Evolutionary conservation across 2,329 filamentous ascomycete genomes (phyloP).

Genomic region (Myrmaecium sp.): DNA sequence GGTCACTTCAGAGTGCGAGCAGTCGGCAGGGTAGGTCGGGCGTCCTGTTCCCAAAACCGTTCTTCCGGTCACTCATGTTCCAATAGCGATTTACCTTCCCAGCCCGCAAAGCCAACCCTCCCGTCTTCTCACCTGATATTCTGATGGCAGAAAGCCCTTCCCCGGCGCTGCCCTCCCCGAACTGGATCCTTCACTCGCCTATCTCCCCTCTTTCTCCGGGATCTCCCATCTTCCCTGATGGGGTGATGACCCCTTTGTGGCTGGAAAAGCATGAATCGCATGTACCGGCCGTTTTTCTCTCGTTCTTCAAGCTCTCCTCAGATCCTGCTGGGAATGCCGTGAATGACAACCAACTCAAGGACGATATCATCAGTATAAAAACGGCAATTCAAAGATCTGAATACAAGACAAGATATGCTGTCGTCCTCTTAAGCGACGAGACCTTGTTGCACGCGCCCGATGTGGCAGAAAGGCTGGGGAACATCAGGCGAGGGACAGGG

Average conservation of each 20-base stretch:
- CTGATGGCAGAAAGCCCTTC: too few species aligned
- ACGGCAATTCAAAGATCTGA: constrained; percentile 50
- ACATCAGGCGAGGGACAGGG: constrained; percentile 61
- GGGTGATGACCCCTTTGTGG: constrained; percentile 68
- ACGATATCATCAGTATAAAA: constrained; percentile 66
- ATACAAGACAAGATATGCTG: constrained; percentile 61
- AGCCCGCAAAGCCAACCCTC: constrained; percentile 44
- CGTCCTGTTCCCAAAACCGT: constrained; percentile 6
- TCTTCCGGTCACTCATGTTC: constrained; percentile 9
- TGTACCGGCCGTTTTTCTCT: constrained; percentile 63
- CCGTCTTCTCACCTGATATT: constrained; percentile 32
- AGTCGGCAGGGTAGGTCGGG: constrained; percentile 61
- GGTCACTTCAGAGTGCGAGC: constrained; percentile 50
- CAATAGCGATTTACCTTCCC: constrained; percentile 38
- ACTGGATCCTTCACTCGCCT: constrained; percentile 61
- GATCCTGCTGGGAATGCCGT: constrained; percentile 58
- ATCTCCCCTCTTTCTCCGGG: constrained; percentile 76
- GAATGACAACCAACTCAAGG: constrained; percentile 76
- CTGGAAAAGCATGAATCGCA: constrained; percentile 74
- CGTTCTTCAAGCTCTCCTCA: constrained; percentile 62
- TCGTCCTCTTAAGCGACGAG: constrained; percentile 62
- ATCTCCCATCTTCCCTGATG: constrained; percentile 77
- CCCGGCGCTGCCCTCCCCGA: constrained; percentile 31
- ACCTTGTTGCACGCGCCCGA: constrained; percentile 39
- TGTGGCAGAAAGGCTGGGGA: constrained; percentile 59